Evolutionary conservation across 1,139 yeast genomes (phyloP).

Genomic region (Lodderomyces theae): DNA sequence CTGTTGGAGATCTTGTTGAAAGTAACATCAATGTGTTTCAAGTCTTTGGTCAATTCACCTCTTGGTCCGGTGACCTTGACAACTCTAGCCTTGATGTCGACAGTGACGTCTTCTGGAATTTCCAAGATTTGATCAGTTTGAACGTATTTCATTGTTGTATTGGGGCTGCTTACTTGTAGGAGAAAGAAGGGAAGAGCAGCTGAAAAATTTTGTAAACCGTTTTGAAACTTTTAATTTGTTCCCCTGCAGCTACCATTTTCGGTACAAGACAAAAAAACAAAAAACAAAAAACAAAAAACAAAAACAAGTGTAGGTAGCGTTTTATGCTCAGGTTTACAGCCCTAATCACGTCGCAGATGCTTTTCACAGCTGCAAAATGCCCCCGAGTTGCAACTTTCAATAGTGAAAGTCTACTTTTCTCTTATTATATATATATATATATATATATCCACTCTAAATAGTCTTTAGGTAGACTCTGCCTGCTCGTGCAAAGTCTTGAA

Average conservation of each 20-base stretch:
- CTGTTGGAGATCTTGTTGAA: conserved; percentile 72
- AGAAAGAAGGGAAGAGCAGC: background rate
- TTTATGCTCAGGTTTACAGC: background rate
- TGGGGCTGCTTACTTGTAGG: conserved; percentile 2
- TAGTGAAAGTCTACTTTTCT: background rate
- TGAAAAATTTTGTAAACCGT: conserved; percentile 4
- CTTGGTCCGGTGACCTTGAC: conserved; percentile 97
- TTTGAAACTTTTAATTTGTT: background rate
- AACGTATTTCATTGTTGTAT: conserved; percentile 76
- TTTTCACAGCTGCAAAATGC: background rate
- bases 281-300: background rate
- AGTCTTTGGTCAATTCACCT: conserved; percentile 88
- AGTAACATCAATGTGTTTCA: conserved; percentile 93
- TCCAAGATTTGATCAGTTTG: conserved; percentile 90
- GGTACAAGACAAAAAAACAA: background rate
- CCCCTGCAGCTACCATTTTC: background rate
- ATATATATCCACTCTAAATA: too few relatives aligned
- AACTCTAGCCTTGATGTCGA: conserved; percentile 87
- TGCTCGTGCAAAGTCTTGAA: conserved; percentile 77
- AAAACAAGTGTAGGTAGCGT: background rate
- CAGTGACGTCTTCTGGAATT: conserved; percentile 93
- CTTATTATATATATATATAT: background rate
- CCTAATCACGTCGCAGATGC: background rate
- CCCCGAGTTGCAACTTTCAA: background rate
- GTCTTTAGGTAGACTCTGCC: conserved; percentile 14